phyloP scores from a whole-genome alignment of 2,329 filamentous ascomycete genomes.

The Talaromyces sp. region DNA sequence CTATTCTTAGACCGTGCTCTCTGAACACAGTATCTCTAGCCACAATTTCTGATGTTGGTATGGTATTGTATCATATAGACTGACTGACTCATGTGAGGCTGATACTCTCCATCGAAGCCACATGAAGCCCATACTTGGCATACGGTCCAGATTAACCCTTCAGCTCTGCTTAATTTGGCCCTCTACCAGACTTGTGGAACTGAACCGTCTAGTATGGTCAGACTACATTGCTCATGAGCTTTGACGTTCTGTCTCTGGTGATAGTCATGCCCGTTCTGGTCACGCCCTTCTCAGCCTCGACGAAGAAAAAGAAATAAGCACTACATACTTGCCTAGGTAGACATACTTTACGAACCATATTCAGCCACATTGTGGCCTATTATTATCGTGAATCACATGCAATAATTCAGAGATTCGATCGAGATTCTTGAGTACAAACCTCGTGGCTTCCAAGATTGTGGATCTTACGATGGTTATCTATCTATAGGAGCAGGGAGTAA shows the following conservation, averaged over 20 bases:
- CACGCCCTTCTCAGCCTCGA: constrained; percentile 2
- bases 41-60: background rate
- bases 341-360: background rate
- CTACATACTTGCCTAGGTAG: background rate
- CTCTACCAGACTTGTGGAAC: background rate
- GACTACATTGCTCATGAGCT: background rate
- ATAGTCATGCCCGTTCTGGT: background rate
- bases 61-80: background rate
- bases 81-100: background rate
- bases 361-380: background rate
- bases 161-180: background rate
- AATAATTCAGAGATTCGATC: background rate
- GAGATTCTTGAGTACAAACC: background rate
- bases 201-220: background rate
- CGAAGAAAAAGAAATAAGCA: background rate
- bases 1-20: background rate
- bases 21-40: background rate
- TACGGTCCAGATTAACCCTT: background rate
- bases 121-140: background rate
- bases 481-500: background rate
- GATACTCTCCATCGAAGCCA: background rate
- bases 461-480: background rate
- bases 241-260: background rate
- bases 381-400: background rate
- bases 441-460: background rate